Conservation (phyloP, 73 alveolate genomes). For the Paramecium primaurelia region DNA sequence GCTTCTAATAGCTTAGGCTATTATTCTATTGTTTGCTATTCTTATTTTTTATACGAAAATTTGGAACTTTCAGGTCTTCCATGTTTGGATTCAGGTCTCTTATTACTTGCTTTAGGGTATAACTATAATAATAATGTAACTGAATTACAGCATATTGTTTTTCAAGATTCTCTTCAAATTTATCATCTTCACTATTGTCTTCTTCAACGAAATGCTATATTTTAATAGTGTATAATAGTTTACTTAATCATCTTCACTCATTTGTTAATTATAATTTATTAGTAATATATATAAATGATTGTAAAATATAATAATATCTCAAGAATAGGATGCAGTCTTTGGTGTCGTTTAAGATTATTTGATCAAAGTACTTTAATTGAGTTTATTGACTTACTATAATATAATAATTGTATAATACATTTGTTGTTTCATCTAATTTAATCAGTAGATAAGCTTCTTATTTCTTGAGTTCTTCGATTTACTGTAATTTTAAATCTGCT, state of each 20-base stretch:
- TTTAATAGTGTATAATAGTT: neutral
- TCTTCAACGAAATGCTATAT: neutral
- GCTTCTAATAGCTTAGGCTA: neutral
- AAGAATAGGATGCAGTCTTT: neutral
- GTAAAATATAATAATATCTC: neutral
- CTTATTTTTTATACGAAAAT: neutral
- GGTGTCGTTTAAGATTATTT: neutral
- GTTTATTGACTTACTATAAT: neutral
- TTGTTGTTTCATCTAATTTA: neutral
- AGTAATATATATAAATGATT: neutral
- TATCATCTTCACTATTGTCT: constrained; percentile 20
- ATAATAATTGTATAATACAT: neutral
- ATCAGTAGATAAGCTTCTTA: neutral
- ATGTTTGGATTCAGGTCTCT: constrained; percentile 48
- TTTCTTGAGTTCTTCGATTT: constrained; percentile 22
- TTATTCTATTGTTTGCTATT: neutral
- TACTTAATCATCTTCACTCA: constrained; percentile 21
- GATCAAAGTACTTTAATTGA: neutral
- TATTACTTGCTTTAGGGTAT: neutral
- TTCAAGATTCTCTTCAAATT: constrained; percentile 31
- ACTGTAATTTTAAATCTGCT: neutral
- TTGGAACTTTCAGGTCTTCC: constrained; percentile 50
- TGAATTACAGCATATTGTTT: constrained; percentile 25
- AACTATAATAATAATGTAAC: neutral
- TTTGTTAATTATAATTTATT: neutral